A percentile compares a stretch with the other conserved stretches of the same genome.
Evolutionary conservation across 2,329 filamentous ascomycete species (phyloP).

Genomic region (Aureobasidium sp.): DNA sequence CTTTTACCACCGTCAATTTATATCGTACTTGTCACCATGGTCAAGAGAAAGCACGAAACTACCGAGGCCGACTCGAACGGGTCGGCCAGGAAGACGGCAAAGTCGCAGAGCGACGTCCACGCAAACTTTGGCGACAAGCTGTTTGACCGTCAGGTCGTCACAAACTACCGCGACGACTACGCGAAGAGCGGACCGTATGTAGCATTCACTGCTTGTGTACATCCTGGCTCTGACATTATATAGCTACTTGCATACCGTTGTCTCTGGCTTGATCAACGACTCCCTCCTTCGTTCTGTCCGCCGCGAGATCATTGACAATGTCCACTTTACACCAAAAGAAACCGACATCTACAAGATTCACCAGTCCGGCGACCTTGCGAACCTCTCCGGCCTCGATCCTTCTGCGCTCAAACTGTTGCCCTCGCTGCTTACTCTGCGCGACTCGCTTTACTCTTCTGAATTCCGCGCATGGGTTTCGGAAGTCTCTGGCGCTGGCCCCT

Average conservation of each 20-base stretch:
- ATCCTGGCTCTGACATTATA: background rate
- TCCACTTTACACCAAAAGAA: slow-evolving; percentile 95
- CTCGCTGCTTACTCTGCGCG: slow-evolving; percentile 81
- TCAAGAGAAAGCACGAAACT: slow-evolving; percentile 34
- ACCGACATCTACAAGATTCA: slow-evolving; percentile 99
- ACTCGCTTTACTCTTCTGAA: slow-evolving; percentile 81
- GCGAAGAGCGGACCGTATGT: slow-evolving; percentile 48
- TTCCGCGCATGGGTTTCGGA: slow-evolving; percentile 84
- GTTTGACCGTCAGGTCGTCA: slow-evolving; percentile 51
- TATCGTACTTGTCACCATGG: slow-evolving; percentile 8
- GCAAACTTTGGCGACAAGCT: slow-evolving; percentile 57
- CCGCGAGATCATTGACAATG: slow-evolving; percentile 74
- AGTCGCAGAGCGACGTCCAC: slow-evolving; percentile 28
- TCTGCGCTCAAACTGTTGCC: slow-evolving; percentile 77
- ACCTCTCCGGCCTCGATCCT: slow-evolving; percentile 87
- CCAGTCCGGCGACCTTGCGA: slow-evolving; percentile 94
- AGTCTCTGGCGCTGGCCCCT: slow-evolving; percentile 75
- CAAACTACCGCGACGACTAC: slow-evolving; percentile 54
- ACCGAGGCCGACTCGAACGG: slow-evolving; percentile 20
- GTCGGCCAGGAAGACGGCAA: slow-evolving; percentile 27
- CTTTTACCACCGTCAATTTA: background rate
- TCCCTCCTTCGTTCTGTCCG: slow-evolving; percentile 77
- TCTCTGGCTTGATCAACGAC: slow-evolving; percentile 70
- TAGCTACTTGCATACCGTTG: slow-evolving; percentile 87
- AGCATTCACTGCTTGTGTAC: background rate